Base-by-base conservation (phyloP, 768 basidiomycete genomes). In the Rhodotorula taiwanensis region DNA sequence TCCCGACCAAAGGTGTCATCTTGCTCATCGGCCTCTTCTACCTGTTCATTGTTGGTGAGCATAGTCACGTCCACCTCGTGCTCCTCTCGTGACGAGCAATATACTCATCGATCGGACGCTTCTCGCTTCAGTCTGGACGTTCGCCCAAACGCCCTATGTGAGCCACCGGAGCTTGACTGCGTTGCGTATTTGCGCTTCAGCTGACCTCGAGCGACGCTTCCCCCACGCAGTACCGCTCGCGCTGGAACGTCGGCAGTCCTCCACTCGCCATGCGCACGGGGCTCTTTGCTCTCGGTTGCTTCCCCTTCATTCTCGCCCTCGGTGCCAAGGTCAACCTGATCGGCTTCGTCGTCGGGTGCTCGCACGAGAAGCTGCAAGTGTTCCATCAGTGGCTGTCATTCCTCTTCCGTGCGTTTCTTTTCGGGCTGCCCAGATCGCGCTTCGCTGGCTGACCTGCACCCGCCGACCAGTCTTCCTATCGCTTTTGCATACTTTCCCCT, bases 361-460 rank as follows among this genome's bases (percentile, higher is more conserved):
- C 72, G n/a, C 73, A 75, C 47, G 74, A 75, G 45, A 72, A 72
- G 64, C 70, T 75, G 4, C 51, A 52, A 44, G 67, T 72, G 7
- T 70, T 62, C 55, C 71, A 72, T 33, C 69, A 69, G 28, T 72
- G 69, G 66, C 45, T 71, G 3, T 58, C 58, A 20, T 65, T 67
- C 49, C 65, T 70, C 34, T 72, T 70, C 58, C 60, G 66, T 67
- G 10, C n/a, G 13, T 47, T 34, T 15, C 28, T 20, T 21, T n/a
- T n/a, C n/a, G n/a, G n/a, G n/a, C n/a, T n/a, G n/a, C n/a, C n/a
- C n/a, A n/a, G n/a, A n/a, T n/a, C n/a, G n/a, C n/a, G n/a, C n/a
- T n/a, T n/a, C n/a, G n/a, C n/a, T n/a, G n/a, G n/a, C 36, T 39
- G 36, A 39, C 36, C 36, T 39, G 9, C 16, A 16, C 36, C 36